Evolutionary conservation across 2,329 filamentous ascomycete genomes (phyloP).

Genomic region (Xylaria sp.): DNA sequence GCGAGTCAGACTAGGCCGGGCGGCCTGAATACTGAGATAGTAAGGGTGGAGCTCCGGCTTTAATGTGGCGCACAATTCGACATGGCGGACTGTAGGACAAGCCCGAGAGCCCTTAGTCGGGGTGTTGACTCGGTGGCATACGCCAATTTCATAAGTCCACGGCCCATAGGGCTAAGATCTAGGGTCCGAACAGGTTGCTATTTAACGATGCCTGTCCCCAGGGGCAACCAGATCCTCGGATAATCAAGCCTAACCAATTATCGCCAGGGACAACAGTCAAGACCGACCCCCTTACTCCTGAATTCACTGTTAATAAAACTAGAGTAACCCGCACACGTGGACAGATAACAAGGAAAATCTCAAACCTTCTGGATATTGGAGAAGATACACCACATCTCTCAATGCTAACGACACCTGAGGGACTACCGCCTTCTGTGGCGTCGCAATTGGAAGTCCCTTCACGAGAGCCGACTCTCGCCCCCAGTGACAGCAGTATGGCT

Average conservation of each 20-base stretch:
- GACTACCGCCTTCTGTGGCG: slow-evolving; percentile 19
- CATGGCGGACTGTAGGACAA: not conserved
- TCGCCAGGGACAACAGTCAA: not conserved
- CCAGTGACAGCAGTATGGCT: slow-evolving; percentile 24
- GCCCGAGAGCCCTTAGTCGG: slow-evolving; percentile 9
- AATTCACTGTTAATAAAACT: not conserved
- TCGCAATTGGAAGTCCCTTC: slow-evolving; percentile 25
- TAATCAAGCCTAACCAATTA: not conserved
- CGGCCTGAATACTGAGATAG: not conserved
- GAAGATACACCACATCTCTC: not conserved
- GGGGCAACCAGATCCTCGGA: not conserved
- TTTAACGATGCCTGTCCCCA: slow-evolving; percentile 5
- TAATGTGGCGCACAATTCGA: not conserved
- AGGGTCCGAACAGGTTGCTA: not conserved
- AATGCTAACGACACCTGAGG: slow-evolving; percentile 9
- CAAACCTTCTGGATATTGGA: not conserved
- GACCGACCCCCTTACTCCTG: not conserved
- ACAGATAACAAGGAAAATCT: not conserved
- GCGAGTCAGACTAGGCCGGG: not conserved
- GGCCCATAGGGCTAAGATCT: not conserved
- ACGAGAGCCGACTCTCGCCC: slow-evolving; percentile 29
- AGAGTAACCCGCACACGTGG: too few relatives aligned
- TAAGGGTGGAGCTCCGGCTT: not conserved
- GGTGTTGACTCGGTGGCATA: not conserved
- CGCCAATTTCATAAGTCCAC: not conserved